A percentile compares a stretch with the other conserved stretches of the same genome.
phyloP scores from a whole-genome alignment of 768 basidiomycete genomes.

The Dioszegia aurantiaca region DNA sequence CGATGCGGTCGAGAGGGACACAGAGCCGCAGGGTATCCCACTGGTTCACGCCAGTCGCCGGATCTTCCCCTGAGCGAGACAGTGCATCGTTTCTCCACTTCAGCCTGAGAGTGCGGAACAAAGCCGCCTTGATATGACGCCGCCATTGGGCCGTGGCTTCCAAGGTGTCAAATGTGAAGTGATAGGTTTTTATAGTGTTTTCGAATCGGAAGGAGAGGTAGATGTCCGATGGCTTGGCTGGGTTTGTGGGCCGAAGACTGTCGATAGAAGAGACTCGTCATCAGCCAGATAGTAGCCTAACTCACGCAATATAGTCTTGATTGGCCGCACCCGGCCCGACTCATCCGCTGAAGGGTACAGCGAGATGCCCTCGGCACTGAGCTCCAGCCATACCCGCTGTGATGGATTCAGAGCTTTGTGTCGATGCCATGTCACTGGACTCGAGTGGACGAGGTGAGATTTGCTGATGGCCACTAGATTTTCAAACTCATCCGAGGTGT shows the following conservation, averaged over 20 bases:
- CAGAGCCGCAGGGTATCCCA: conserved; percentile 51
- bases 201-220: conserved; percentile 52
- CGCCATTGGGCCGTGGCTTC: conserved; percentile 49
- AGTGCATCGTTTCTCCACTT: conserved; percentile 19
- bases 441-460: conserved; percentile 56
- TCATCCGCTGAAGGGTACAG: conserved; percentile 61
- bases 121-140: conserved; percentile 38
- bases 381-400: conserved; percentile 63
- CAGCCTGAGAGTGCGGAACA: conserved; percentile 41
- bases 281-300: conserved; percentile 3
- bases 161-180: conserved; percentile 61
- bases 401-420: conserved; percentile 42
- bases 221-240: conserved; percentile 56
- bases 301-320: conserved; percentile 60
- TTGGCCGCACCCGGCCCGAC: conserved; percentile 60
- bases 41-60: neutral
- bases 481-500: conserved; percentile 29
- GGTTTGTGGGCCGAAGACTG: conserved; percentile 56
- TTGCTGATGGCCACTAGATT: conserved; percentile 49
- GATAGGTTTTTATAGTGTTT: conserved; percentile 40
- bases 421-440: conserved; percentile 57
- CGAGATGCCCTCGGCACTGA: conserved; percentile 63
- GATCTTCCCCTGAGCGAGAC: neutral
- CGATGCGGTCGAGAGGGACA: conserved; percentile 47
- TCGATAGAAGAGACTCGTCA: conserved; percentile 58